Evolutionary conservation across 2,329 filamentous ascomycete species (phyloP), one percentile per base, ranked within the genome.

Genomic region (Alternaria novae-zelandiae): DNA sequence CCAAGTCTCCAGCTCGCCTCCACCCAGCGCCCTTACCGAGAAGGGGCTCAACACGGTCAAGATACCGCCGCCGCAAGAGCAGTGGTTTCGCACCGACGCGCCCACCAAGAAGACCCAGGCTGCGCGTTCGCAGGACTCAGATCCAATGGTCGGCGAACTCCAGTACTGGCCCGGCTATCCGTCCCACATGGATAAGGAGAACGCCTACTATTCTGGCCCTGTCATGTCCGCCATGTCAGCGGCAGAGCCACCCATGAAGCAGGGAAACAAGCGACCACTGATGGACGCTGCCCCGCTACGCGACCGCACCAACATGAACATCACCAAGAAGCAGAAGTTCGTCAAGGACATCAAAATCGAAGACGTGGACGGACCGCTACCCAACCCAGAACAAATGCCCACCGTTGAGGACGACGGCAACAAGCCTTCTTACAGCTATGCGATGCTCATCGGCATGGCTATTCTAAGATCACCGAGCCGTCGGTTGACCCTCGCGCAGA

Each of bases 361-460:
- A n/a, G 74, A 77, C 50, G 76, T 79, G 30, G 81, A 85, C 61
- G 78, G 81, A 28, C 80, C 85, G 23, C 82, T 94, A 5, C 92
- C 93, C 5, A 85, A 90, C 51, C 90, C 90, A 53, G 87, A 91
- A 67, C 90, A 93, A n/a, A 96, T 97, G 83, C 92, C 94, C 6
- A 80, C 84, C 6, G 88, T 97, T 30, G 84, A 90, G 61, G 96
- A 98, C 76, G 93, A 97, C 77, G 95, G 94, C 72, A 85, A 86
- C 59, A 98, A 99, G 79, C 96, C 96, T 6, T 87, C 89, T 6
- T 93, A 95, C 81, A 98, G 94, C 82, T 99, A 99, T 78, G 95
- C 96, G 20, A 92, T 91, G 71, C 86, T 99, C 71, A 98, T 98
- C 69, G 96, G 93, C 77, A 97, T 97, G 94, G 94, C 96, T 55